Evolutionary conservation across 257 asterid genomes (phyloP), one percentile per base, ranked within the genome.

Genomic region (Voacanga thouarsii): DNA sequence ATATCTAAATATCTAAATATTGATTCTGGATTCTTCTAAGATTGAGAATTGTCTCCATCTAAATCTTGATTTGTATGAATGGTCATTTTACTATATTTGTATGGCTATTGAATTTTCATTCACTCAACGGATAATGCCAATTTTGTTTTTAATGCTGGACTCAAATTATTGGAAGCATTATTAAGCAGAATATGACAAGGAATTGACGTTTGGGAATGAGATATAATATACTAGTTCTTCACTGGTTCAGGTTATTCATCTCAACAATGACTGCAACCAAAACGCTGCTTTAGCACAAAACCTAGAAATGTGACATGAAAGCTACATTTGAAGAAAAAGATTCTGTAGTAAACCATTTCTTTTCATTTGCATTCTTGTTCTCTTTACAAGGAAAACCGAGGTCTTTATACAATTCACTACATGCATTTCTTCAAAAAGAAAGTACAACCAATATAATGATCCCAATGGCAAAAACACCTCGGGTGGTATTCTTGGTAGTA

Each of bases 111-210:
- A 55, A 5, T 18, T 8, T 47, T 16, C 57, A 37, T 37, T 50
- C 72, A 33, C 45, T 9, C 1, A 37, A 16, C 10, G 26, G 26
- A 66, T 66, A 39, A 66, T 50, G 26, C 19, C n/a, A 16, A 26
- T 37, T 66, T 30, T 4, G 26, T 37, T 37, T 66, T 39, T 37
- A 66, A 37, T 2, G 49, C 72, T 37, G 50, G 43, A 66, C 49
- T 18, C 50, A 16, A 64, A 64, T 64, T 64, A 64, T 64, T 64
- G 72, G 15, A 64, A 64, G 23, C 44, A 64, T 64, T 64, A 61
- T 61, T 45, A 66, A 39, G 47, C 21, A 66, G 72, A 16, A 66
- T 8, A 66, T 66, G 72, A 37, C 28, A 37, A 18, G 72, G 50
- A 66, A 37, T 18, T 66, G 72, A 66, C 71, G 49, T 66, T 66